Conservation (phyloP, 805 yeast genomes). For the Saccharomycopsis sp. region DNA sequence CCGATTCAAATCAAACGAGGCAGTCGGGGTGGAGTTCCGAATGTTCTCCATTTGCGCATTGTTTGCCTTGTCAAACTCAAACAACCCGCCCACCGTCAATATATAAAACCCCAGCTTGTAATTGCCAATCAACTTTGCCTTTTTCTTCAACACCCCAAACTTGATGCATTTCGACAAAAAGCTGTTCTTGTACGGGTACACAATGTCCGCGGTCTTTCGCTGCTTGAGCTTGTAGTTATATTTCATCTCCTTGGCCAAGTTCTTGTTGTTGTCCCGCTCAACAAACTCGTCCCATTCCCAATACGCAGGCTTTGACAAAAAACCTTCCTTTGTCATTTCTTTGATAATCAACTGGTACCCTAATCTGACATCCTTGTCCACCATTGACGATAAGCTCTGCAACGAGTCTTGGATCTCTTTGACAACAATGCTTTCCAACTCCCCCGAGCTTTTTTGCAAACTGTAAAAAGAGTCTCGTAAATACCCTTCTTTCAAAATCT, state of each 20-base stretch:
- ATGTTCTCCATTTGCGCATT: neutral
- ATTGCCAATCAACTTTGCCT: constrained; percentile 52
- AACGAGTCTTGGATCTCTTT: constrained; percentile 52
- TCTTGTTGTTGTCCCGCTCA: constrained; percentile 29
- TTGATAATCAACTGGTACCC: constrained; percentile 38
- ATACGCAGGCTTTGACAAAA: constrained; percentile 47
- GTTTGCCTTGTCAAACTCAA: constrained; percentile 37
- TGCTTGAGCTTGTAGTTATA: constrained; percentile 23
- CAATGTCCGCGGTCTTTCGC: constrained; percentile 40
- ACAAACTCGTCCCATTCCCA: constrained; percentile 68
- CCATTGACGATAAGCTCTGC: constrained; percentile 40
- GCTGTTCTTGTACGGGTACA: constrained; percentile 46
- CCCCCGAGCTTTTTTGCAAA: constrained; percentile 56
- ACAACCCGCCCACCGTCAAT: constrained; percentile 55
- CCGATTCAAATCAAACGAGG: constrained; percentile 7
- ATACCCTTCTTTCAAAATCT: constrained; percentile 53
- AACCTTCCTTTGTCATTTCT: constrained; percentile 40
- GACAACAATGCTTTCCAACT: constrained; percentile 54
- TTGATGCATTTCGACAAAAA: constrained; percentile 44
- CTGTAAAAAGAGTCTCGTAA: constrained; percentile 57
- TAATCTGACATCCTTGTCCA: constrained; percentile 39
- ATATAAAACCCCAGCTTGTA: constrained; percentile 58
- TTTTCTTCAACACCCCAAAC: constrained; percentile 51
- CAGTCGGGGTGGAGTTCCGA: constrained; percentile 11
- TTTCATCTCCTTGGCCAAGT: constrained; percentile 32